Conservation (phyloP, 2,329 filamentous ascomycete species). For the Exophiala mesophila region DNA sequence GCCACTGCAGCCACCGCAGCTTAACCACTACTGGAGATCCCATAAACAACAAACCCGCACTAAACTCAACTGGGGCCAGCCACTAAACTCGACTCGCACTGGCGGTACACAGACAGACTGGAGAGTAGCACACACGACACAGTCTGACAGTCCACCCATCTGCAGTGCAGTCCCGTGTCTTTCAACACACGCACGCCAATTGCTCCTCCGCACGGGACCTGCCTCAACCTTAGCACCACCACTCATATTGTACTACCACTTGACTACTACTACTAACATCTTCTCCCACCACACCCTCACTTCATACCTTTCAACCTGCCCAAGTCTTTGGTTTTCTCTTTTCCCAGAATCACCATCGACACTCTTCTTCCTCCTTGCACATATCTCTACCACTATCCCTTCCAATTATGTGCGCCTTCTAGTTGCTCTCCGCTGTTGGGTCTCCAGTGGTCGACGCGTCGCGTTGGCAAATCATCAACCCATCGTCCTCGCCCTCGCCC, state of each 20-base stretch:
- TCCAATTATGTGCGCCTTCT: slow-evolving; percentile 8
- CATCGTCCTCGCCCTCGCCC: neutral
- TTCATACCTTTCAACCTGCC: neutral
- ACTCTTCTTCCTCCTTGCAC: slow-evolving; percentile 2
- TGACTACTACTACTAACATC: too few relatives aligned
- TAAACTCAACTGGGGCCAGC: neutral
- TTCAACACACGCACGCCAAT: too few relatives aligned
- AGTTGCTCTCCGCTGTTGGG: too few relatives aligned
- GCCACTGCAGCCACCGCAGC: neutral
- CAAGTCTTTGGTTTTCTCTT: slow-evolving; percentile 3
- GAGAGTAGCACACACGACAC: neutral
- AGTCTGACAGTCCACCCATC: too few relatives aligned
- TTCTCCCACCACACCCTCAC: too few relatives aligned
- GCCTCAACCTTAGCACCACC: too few relatives aligned
- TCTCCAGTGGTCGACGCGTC: too few relatives aligned
- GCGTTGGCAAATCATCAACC: slow-evolving; percentile 5
- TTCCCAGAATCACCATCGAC: neutral
- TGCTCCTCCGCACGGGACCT: too few relatives aligned
- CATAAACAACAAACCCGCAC: neutral
- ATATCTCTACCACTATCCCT: slow-evolving; percentile 4
- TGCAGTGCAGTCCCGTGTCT: too few relatives aligned
- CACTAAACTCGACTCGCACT: neutral
- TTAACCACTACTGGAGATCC: neutral
- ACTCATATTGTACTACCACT: too few relatives aligned
- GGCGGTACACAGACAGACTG: too few relatives aligned